These are phyloP conservation scores for Geum urbanum DNA, from an alignment of 306 rosid genomes.

Conservation along the genomic window DNA sequence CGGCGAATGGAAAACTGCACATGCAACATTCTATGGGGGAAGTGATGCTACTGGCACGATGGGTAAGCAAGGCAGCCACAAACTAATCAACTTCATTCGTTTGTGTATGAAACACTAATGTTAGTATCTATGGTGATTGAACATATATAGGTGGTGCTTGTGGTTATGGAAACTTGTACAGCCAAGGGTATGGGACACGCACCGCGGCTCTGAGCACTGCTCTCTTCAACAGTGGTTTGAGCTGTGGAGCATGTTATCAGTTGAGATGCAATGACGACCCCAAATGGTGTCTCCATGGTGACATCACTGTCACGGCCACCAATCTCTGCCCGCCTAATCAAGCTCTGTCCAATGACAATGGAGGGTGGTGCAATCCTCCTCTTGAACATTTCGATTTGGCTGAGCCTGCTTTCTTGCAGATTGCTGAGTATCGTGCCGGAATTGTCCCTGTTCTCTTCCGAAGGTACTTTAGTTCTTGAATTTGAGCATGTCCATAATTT, in stretches of 20 bases:
- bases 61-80: conserved; percentile 25
- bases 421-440: conserved; percentile 36
- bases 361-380: conserved; percentile 51
- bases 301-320: conserved; percentile 35
- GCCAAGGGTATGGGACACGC: conserved; percentile 39
- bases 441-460: conserved; percentile 39
- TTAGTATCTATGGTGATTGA: conserved; percentile 1
- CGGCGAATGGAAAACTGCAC: conserved; percentile 33
- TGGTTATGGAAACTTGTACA: conserved; percentile 40
- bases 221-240: conserved; percentile 31
- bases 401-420: conserved; percentile 38
- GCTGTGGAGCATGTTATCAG: conserved; percentile 39
- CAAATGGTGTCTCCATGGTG: conserved; percentile 36
- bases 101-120: too few species aligned
- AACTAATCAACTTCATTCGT: neutral
- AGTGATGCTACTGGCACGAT: conserved; percentile 43
- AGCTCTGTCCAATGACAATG: conserved; percentile 37
- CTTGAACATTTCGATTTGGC: conserved; percentile 41
- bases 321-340: conserved; percentile 37
- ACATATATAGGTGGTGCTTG: conserved; percentile 37
- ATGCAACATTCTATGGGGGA: conserved; percentile 44
- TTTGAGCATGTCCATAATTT: neutral
- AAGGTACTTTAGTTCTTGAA: conserved; percentile 14
- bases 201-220: conserved; percentile 43
- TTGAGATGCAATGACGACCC: conserved; percentile 35